Conservation (phyloP, 768 basidiomycete genomes). For the Russula sp. region DNA sequence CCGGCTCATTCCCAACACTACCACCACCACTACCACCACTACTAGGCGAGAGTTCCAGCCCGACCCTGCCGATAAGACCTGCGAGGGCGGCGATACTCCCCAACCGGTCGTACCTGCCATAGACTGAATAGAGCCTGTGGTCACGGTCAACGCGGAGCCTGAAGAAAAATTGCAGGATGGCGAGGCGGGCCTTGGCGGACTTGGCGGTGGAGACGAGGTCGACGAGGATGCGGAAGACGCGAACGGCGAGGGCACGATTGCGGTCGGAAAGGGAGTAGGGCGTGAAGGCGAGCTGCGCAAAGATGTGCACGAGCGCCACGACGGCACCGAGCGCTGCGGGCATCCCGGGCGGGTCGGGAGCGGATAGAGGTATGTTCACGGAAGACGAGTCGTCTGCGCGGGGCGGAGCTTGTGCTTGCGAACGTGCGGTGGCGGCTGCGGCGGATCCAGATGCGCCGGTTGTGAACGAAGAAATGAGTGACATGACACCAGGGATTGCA, state of each 20-base stretch:
- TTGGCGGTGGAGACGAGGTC: slow-evolving; percentile 38
- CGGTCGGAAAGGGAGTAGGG: slow-evolving; percentile 43
- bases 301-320: slow-evolving; percentile 55
- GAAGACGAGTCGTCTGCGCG: slow-evolving; percentile 32
- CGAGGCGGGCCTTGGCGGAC: slow-evolving; percentile 55
- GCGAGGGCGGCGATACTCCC: slow-evolving; percentile 54
- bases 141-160: slow-evolving; percentile 85
- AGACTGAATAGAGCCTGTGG: slow-evolving; percentile 71
- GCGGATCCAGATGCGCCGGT: slow-evolving; percentile 32
- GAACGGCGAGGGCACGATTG: slow-evolving; percentile 46
- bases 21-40: not conserved
- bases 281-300: slow-evolving; percentile 65
- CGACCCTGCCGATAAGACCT: slow-evolving; percentile 52
- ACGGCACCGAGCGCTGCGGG: slow-evolving; percentile 52
- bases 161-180: slow-evolving; percentile 79
- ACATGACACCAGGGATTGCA: slow-evolving; percentile 52
- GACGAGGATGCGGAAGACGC: slow-evolving; percentile 47
- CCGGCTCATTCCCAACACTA: not conserved
- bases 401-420: slow-evolving; percentile 43
- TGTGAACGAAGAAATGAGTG: slow-evolving; percentile 54
- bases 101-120: slow-evolving; percentile 46
- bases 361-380: slow-evolving; percentile 25
- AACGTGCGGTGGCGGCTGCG: slow-evolving; percentile 43
- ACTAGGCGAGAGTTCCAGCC: slow-evolving; percentile 30
- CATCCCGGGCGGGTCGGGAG: slow-evolving; percentile 18